Percentiles rank a stretch among this genome's conserved stretches.
Conservation (phyloP, 78 protist genomes). For the Chrysochromulina parva region DNA sequence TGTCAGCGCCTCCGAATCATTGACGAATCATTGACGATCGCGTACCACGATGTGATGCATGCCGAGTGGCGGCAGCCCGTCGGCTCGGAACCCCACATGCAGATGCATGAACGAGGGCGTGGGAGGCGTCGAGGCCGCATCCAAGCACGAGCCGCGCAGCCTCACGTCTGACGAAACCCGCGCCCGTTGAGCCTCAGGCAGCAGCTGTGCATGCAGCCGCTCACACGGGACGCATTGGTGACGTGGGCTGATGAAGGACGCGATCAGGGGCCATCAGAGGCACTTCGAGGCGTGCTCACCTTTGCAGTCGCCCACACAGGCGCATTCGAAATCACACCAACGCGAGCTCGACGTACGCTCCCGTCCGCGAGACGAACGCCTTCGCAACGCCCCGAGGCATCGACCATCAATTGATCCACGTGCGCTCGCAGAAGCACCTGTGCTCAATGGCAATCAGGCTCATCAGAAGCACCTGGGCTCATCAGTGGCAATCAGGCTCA, state of each 20-base stretch:
- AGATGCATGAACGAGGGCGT: constrained; percentile 43
- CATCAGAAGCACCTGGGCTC: no score
- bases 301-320: constrained; percentile 29
- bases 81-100: constrained; percentile 35
- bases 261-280: no score
- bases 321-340: constrained; percentile 23
- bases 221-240: background rate
- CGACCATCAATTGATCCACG: background rate
- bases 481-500: no score
- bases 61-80: background rate
- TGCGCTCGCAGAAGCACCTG: no score
- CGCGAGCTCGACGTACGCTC: background rate
- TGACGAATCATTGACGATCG: no score
- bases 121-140: constrained; percentile 3
- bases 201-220: background rate
- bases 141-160: background rate
- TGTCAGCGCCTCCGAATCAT: no score
- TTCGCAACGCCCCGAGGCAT: background rate
- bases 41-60: constrained; percentile 1
- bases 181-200: background rate
- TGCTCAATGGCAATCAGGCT: no score
- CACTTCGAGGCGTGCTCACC: background rate
- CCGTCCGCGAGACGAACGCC: background rate
- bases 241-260: background rate
- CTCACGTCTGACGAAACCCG: background rate